These are phyloP conservation scores for Forsythia viridissima DNA, from an alignment of 257 asterid genomes.

Conservation along the genomic window DNA sequence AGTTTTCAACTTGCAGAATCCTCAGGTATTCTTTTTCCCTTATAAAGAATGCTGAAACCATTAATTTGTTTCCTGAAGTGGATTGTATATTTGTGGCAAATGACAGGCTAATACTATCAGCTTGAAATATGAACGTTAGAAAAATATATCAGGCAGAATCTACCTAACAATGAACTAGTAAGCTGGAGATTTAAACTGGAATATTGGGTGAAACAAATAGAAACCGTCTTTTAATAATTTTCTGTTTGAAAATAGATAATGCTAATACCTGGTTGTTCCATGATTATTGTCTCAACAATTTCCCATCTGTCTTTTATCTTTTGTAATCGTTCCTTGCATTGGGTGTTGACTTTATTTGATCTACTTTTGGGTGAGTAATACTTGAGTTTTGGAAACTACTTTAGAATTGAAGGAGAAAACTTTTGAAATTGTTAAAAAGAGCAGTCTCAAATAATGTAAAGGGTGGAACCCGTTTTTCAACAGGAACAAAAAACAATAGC, in stretches of 20 bases:
- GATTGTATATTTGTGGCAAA: not conserved
- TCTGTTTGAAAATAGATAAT: not conserved
- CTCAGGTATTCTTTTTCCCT: constrained; percentile 64
- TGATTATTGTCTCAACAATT: not conserved
- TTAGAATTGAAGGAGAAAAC: not conserved
- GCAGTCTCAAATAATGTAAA: not conserved
- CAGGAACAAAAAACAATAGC: not conserved
- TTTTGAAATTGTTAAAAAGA: not conserved
- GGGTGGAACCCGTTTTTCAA: not conserved
- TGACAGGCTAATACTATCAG: not conserved
- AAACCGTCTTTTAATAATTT: not conserved
- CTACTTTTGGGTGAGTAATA: not conserved
- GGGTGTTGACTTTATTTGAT: not conserved
- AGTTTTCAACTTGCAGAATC: constrained; percentile 90
- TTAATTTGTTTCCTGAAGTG: constrained; percentile 7
- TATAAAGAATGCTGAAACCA: constrained; percentile 4
- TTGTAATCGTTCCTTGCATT: constrained; percentile 8
- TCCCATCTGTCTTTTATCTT: not conserved
- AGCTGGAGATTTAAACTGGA: not conserved
- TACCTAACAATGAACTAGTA: not conserved
- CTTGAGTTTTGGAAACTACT: not conserved
- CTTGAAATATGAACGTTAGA: not conserved
- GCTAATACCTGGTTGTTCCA: too few relatives aligned
- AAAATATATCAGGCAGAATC: not conserved
- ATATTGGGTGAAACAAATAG: not conserved